Evolutionary conservation across 345 rosid genomes (phyloP), one percentile per base, ranked within the genome.

Genomic region (Eucalyptus victrix): DNA sequence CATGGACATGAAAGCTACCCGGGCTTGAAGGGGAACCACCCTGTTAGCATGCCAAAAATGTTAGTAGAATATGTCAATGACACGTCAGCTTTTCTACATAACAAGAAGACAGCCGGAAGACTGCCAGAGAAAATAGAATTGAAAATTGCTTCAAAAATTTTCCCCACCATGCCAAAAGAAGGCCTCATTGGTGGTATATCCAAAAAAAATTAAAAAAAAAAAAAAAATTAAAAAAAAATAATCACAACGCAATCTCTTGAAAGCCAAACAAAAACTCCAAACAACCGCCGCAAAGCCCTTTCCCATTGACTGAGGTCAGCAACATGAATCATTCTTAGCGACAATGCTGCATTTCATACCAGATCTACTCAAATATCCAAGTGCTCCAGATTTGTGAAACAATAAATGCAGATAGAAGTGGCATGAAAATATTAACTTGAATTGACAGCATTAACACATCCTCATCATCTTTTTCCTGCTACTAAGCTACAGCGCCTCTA

Each of bases 1-100:
- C 91, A 91, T 91, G 80, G 98, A 97, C 99, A 97, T 96, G 94
- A 96, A 97, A 87, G 98, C 99, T 58, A 97, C 98, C 32, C 97
- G 99, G 58, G 98, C 96, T 90, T 97, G 99, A 93, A 97, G 98
- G 86, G 99, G 99, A 51, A 97, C 93, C 88, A 95, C 93, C 98
- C 99, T 97, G 92, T 92, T 90, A 90, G 91, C 88, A 69, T 81
- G 88, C 80, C 86, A 87, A 28, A 49, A 85, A 56, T 54, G 65
- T 44, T 69, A 49, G 51, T 87, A 51, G 56, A 88, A 86, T 72
- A 4, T 18, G 81, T 18, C 81, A 34, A 72, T 72, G 81, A 72
- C 44, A 19, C 26, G 2, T 37, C 40, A 72, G 81, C 45, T 34
- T 72, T 34, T 72, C 81, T 34, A 72, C 44, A 19, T 37, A 34